Percentiles rank a stretch among this genome's conserved stretches.
Evolutionary conservation across 768 basidiomycete species (phyloP).

Genomic region (Candolleomyces efflorescens): DNA sequence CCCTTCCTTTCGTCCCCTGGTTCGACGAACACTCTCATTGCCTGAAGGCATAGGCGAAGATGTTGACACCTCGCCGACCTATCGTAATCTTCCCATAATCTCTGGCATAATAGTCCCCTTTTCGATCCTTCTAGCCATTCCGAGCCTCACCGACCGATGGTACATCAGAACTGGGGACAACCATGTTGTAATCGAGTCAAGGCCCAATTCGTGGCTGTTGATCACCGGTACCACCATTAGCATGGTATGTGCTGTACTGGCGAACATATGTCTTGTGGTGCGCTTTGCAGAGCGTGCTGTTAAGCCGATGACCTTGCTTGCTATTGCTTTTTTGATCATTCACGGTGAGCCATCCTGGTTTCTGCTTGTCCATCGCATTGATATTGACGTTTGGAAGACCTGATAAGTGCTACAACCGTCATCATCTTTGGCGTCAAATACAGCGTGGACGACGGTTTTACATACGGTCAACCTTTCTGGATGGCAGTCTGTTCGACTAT

Average conservation of each 20-base stretch:
- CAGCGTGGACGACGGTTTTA: conserved; percentile 61
- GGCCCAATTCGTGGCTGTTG: conserved; percentile 53
- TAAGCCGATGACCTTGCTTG: conserved; percentile 56
- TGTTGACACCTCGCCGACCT: neutral
- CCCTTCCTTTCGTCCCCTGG: no score
- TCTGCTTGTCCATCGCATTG: conserved; percentile 2
- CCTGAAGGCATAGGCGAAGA: neutral
- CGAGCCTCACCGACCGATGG: conserved; percentile 74
- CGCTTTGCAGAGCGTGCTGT: conserved; percentile 72
- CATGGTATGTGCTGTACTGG: conserved; percentile 61
- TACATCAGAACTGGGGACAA: conserved; percentile 54
- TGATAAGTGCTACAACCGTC: conserved; percentile 61
- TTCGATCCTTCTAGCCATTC: conserved; percentile 78
- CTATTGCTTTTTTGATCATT: conserved; percentile 58
- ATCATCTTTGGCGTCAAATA: conserved; percentile 60
- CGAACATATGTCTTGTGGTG: conserved; percentile 61
- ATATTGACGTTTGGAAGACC: conserved; percentile 37
- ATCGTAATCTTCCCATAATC: conserved; percentile 57
- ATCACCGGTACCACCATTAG: conserved; percentile 61
- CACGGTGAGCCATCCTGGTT: conserved; percentile 46
- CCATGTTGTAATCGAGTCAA: conserved; percentile 38
- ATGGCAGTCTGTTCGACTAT: conserved; percentile 72
- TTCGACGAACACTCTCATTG: neutral
- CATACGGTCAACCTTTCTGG: conserved; percentile 72
- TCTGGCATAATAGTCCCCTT: conserved; percentile 71